Evolutionary conservation across 1,139 yeast species (phyloP).

Genomic region (Arxiozyma heterogenica): DNA sequence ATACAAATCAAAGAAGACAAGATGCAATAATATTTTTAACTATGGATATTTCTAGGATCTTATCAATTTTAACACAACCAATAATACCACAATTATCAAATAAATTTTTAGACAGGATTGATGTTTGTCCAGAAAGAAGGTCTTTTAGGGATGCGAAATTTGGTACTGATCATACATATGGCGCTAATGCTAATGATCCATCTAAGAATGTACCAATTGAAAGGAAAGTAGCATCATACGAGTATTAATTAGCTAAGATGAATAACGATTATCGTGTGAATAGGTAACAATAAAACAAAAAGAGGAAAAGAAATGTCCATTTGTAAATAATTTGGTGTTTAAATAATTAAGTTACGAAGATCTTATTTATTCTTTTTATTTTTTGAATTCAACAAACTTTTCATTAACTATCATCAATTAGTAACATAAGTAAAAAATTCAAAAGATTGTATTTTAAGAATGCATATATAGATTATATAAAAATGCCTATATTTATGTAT

Average conservation of each 20-base stretch:
- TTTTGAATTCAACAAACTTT: too few species aligned
- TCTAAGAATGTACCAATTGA: constrained; percentile 38
- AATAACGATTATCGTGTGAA: neutral
- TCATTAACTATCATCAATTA: neutral
- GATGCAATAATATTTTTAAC: constrained; percentile 53
- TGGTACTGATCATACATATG: constrained; percentile 46
- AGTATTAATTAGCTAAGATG: neutral
- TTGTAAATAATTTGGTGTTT: too few species aligned
- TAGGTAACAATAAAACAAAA: too few species aligned
- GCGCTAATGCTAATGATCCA: constrained; percentile 34
- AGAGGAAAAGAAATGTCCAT: neutral
- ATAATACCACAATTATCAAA: constrained; percentile 58
- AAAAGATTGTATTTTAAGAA: neutral
- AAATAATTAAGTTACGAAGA: neutral
- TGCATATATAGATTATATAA: too few species aligned
- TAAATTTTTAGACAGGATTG: constrained; percentile 54
- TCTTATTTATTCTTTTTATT: neutral
- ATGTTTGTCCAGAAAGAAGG: constrained; percentile 40
- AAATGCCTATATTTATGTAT: too few species aligned
- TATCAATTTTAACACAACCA: constrained; percentile 60
- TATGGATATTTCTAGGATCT: constrained; percentile 61
- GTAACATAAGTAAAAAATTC: too few species aligned
- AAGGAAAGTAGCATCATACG: constrained; percentile 8
- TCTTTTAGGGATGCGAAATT: constrained; percentile 33
- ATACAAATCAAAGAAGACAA: constrained; percentile 28